Conservation (phyloP, 495 filamentous ascomycete genomes). For the Neurospora tetrasperma region DNA sequence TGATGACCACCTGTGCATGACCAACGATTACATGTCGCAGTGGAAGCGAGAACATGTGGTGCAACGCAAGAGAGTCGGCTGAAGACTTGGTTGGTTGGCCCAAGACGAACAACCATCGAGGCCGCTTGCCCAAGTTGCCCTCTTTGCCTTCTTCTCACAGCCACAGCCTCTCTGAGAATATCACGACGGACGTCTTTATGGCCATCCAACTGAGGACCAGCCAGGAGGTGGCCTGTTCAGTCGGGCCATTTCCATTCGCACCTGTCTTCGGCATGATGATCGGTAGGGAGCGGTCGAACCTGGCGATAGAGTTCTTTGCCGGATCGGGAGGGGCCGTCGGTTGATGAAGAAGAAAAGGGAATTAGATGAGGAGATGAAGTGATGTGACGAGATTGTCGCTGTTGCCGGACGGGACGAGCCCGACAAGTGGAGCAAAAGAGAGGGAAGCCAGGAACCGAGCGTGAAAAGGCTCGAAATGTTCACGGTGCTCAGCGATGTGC, state of each 20-base stretch:
- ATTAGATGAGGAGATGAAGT: background rate
- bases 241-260: background rate
- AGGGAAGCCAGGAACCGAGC: background rate
- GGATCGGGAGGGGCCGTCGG: background rate
- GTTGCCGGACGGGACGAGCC: background rate
- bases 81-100: background rate
- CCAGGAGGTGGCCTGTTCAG: background rate
- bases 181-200: background rate
- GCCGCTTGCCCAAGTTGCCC: background rate
- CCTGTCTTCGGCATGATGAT: background rate
- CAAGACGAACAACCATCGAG: background rate
- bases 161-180: background rate
- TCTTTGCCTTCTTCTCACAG: background rate
- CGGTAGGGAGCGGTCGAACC: background rate
- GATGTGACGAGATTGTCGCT: background rate
- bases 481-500: background rate
- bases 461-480: background rate
- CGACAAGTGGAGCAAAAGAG: background rate
- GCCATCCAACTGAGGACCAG: background rate
- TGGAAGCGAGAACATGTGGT: background rate
- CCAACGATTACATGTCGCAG: background rate
- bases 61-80: background rate
- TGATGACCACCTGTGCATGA: background rate
- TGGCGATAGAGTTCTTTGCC: background rate
- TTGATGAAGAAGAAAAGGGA: background rate